Evolutionary conservation across 306 rosid species (phyloP), one percentile per base, ranked within the genome.

Genomic region (Abrus pulchellus): DNA sequence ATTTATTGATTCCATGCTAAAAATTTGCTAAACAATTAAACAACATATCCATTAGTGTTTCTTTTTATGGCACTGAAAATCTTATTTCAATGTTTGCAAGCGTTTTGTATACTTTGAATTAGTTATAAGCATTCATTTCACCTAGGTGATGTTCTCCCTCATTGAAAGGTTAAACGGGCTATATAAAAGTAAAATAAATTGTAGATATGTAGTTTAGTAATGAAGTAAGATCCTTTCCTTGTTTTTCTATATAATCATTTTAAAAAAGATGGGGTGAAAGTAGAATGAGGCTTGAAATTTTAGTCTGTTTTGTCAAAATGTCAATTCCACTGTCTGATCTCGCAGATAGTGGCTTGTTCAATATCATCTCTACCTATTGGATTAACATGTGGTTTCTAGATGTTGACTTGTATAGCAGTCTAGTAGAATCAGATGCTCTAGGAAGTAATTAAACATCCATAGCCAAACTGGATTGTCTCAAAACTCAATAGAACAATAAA

Each of bases 381-480:
- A 12, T n/a, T 27, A 66, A 36, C 56, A 50, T n/a, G 32, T 70
- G 13, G 33, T n/a, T 33, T 7, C 9, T 48, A 30, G 48, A 30
- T 48, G 32, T 41, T 65, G 50, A 20, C 20, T 20, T 20, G 20
- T 20, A 20, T 20, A 20, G 20, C 20, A 20, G 20, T 20, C 20
- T 41, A n/a, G 52, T 53, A 55, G 76, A 71, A 75, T 61, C 48
- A 34, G 33, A n/a, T 36, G 38, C 48, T 50, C 82, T 44, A 54
- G 20, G 9, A 11, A n/a, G 68, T 27, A 28, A 67, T 43, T 65
- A 65, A 11, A 53, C 63, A 52, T 66, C 41, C 12, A 38, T 66
- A 45, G 52, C 34, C 9, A 77, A 48, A 53, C 34, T 14, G 33
- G 48, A 66, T 20, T 66, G 68, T 68, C 7, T 34, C 76, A 71